Percentiles rank a stretch among this genome's conserved stretches.
phyloP scores from a whole-genome alignment of 768 basidiomycete species.

The Boletus reticulatus region DNA sequence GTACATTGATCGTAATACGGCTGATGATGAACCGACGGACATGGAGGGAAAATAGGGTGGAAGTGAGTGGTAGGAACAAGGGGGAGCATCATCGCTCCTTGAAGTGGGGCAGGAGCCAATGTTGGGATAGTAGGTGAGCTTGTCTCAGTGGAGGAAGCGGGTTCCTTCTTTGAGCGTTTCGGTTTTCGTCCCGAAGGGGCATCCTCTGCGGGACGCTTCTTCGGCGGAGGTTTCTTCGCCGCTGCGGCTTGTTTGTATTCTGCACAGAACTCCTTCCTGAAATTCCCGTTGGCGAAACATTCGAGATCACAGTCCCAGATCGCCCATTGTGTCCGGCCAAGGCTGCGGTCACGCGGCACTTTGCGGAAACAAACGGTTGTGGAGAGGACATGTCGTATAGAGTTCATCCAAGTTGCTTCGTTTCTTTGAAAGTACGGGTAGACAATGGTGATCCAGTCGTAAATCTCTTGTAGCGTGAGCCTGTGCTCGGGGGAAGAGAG shows the following conservation, averaged over 20 bases:
- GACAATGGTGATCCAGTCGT: slow-evolving; percentile 91
- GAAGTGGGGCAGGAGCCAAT: slow-evolving; percentile 18
- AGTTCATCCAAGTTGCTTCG: slow-evolving; percentile 97
- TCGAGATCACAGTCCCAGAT: slow-evolving; percentile 80
- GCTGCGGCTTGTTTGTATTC: slow-evolving; percentile 33
- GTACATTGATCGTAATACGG: slow-evolving; percentile 68
- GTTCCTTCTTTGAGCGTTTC: slow-evolving; percentile 46
- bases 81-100: slow-evolving; percentile 18
- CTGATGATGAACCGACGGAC: slow-evolving; percentile 64
- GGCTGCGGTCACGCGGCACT: slow-evolving; percentile 68
- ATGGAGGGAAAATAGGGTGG: slow-evolving; percentile 47
- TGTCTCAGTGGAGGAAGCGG: slow-evolving; percentile 21
- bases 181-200: slow-evolving; percentile 38
- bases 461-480: slow-evolving; percentile 93
- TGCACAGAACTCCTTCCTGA: slow-evolving; percentile 57
- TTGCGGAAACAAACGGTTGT: slow-evolving; percentile 92
- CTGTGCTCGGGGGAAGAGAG: slow-evolving; percentile 80
- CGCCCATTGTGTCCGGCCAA: slow-evolving; percentile 86
- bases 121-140: slow-evolving; percentile 21
- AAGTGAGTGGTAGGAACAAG: slow-evolving; percentile 25
- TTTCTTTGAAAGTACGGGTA: slow-evolving; percentile 93
- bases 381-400: slow-evolving; percentile 93
- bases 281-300: slow-evolving; percentile 84
- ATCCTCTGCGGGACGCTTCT: slow-evolving; percentile 41
- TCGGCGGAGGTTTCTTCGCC: slow-evolving; percentile 30